Percentiles rank a stretch among this genome's conserved stretches.
Evolutionary conservation across 2,329 filamentous ascomycete species (phyloP).

Genomic region (Tricladium varicosporioides): DNA sequence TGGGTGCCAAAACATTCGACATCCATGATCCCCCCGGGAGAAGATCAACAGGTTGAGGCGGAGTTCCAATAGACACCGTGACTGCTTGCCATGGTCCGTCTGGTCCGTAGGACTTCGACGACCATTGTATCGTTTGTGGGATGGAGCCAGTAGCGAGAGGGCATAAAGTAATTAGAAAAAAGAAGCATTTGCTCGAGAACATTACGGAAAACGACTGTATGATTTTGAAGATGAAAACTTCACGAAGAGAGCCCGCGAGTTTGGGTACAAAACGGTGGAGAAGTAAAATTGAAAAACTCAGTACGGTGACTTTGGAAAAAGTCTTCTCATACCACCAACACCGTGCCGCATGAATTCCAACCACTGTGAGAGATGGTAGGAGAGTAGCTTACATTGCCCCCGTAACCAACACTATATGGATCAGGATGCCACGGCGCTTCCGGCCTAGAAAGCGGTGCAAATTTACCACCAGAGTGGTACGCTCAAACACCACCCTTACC

Average conservation of each 20-base stretch:
- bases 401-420: neutral
- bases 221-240: neutral
- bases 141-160: neutral
- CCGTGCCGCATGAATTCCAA: neutral
- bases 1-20: slow-evolving; percentile 11
- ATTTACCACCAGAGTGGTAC: neutral
- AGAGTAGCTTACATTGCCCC: neutral
- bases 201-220: neutral
- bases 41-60: slow-evolving; percentile 10
- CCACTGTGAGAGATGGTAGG: neutral
- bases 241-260: neutral
- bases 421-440: neutral
- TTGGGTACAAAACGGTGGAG: neutral
- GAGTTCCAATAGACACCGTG: slow-evolving; percentile 6
- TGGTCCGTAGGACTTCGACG: slow-evolving; percentile 9
- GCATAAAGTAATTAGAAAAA: neutral
- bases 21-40: slow-evolving; percentile 12
- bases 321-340: neutral
- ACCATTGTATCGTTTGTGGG: slow-evolving; percentile 6
- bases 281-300: neutral
- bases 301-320: neutral
- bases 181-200: neutral
- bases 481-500: neutral
- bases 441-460: neutral
- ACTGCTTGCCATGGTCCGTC: slow-evolving; percentile 15